These are phyloP conservation scores for Gracilaria gracilis DNA, from an alignment of 23 red algal genomes.

Conservation along the genomic window DNA sequence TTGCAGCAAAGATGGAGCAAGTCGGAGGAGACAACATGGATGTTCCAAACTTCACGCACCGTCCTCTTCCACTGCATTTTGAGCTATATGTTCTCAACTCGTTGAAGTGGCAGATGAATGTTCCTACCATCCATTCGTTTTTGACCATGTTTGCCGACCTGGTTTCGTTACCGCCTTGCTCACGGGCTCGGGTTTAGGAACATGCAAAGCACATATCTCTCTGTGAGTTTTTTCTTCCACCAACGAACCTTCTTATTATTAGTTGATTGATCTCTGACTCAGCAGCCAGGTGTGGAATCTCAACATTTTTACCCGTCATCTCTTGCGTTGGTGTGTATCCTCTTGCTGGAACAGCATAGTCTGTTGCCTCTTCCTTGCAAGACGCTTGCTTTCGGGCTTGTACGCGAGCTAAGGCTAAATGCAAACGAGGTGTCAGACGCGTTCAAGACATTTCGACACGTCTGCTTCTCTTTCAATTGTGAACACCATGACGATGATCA, in stretches of 20 bases:
- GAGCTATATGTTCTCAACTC: conserved; percentile 27
- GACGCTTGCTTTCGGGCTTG: conserved; percentile 1
- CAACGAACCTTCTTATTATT: no score
- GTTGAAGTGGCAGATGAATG: conserved; percentile 49
- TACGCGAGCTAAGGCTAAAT: conserved; percentile 2
- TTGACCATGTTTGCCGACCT: conserved; percentile 20
- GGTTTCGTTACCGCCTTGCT: conserved; percentile 29
- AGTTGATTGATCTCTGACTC: conserved; percentile 12
- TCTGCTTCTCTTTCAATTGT: conserved; percentile 6
- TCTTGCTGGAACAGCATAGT: conserved; percentile 41
- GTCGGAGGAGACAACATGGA: conserved; percentile 46
- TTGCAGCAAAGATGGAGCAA: conserved; percentile 52
- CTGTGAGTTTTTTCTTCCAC: conserved; percentile 31
- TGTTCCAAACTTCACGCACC: conserved; percentile 11
- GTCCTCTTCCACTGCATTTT: neutral
- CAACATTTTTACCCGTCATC: conserved; percentile 36
- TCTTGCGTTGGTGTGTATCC: conserved; percentile 46
- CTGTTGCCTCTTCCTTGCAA: conserved; percentile 42
- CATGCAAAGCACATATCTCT: conserved; percentile 39
- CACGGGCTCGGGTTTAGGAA: conserved; percentile 6
- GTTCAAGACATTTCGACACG: conserved; percentile 34
- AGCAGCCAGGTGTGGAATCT: conserved; percentile 20
- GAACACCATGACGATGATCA: conserved; percentile 7
- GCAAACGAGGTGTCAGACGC: neutral
- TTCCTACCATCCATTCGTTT: conserved; percentile 42